phyloP scores from a whole-genome alignment of 2,329 filamentous ascomycete species.

The Gaeumannomyces sp. region DNA sequence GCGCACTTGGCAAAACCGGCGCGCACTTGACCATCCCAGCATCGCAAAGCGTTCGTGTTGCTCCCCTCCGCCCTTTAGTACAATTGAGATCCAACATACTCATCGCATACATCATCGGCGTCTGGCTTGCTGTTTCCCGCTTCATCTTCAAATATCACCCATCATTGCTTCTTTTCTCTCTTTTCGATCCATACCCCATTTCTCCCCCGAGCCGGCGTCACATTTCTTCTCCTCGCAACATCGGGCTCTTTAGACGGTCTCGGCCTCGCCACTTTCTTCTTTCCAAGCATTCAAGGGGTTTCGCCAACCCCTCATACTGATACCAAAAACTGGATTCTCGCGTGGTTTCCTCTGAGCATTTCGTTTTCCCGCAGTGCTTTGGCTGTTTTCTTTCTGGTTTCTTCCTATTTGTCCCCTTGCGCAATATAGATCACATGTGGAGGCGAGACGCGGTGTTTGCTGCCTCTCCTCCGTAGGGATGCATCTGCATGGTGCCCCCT shows the following conservation, averaged over 20 bases:
- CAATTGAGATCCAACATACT: constrained; percentile 1
- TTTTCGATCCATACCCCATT: background rate
- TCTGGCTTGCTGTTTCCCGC: background rate
- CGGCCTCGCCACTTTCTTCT: background rate
- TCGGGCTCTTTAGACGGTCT: background rate
- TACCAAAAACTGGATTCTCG: constrained; percentile 2
- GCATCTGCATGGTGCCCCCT: background rate
- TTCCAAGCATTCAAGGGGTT: background rate
- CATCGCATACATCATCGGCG: background rate
- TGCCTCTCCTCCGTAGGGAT: background rate
- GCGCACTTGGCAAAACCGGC: too few relatives aligned
- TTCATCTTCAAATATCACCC: background rate
- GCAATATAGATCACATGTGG: background rate
- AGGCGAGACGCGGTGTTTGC: background rate
- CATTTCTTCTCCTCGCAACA: background rate
- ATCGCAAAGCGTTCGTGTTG: background rate
- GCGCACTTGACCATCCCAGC: too few relatives aligned
- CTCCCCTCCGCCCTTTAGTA: background rate
- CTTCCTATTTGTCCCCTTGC: background rate
- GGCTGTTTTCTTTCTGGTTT: background rate
- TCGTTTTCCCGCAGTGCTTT: background rate
- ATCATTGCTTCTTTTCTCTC: background rate
- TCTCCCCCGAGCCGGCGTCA: background rate
- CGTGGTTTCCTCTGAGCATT: background rate
- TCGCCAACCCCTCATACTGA: background rate